Base-by-base conservation (phyloP, 768 basidiomycete genomes). In the Phaeolepiota aurea region DNA sequence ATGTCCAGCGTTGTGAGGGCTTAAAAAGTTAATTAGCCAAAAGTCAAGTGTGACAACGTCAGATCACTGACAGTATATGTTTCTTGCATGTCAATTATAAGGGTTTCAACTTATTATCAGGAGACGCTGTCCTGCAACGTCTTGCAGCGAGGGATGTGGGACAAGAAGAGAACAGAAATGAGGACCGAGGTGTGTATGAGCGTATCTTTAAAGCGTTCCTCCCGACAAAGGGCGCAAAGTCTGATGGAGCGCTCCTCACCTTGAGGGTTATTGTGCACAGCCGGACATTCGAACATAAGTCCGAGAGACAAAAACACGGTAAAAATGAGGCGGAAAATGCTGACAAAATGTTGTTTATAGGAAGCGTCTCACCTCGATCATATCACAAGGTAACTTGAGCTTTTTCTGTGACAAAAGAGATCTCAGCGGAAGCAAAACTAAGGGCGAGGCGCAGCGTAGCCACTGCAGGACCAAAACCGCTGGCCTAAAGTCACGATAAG, bases 51-150 rank as follows among this genome's bases (percentile, higher is more conserved):
- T n/a, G n/a, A n/a, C n/a, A n/a, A n/a, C n/a, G n/a, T n/a, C n/a
- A n/a, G n/a, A n/a, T n/a, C n/a, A n/a, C n/a, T n/a, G n/a, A n/a
- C n/a, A n/a, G n/a, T n/a, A n/a, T n/a, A n/a, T n/a, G n/a, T n/a
- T n/a, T n/a, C n/a, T n/a, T n/a, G n/a, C n/a, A n/a, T n/a, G n/a
- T n/a, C n/a, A n/a, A n/a, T n/a, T n/a, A n/a, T n/a, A n/a, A n/a
- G n/a, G 37, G 45, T 41, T 37, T 10, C 21, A 11, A 5, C 15
- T 31, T 22, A 43, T 12, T 14, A 52, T 51, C 51, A 37, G 55
- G 65, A 7, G 25, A 66, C 66, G 68, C 61, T 60, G 70, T 43
- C 68, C 69, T 41, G 70, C 69, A 64, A 69, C 68, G 68, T 61
- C 58, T 41, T 47, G 48, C 44, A 51, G 48, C 43, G 31, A 35